Conservation (phyloP, 371 early-diverging fungal species). For the Syncephalastrum racemosum region DNA sequence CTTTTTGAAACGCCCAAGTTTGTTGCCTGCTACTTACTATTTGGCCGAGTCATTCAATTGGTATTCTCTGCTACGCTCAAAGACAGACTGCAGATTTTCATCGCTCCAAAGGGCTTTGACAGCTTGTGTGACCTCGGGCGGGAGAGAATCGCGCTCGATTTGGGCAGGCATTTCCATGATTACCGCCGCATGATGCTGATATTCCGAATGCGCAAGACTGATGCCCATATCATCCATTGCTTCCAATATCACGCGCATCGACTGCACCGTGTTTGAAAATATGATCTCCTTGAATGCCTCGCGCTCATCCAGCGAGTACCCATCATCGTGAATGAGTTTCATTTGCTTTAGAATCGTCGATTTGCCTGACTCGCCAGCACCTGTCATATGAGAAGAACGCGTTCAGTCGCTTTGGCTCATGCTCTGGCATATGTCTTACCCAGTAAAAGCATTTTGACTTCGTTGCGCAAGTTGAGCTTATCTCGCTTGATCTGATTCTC, state of each 20-base stretch:
- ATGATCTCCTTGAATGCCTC: slow-evolving; percentile 93
- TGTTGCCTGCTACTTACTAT: slow-evolving; percentile 64
- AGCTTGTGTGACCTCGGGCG: slow-evolving; percentile 76
- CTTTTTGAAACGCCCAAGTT: neutral
- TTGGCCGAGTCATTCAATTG: slow-evolving; percentile 92
- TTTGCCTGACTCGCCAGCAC: slow-evolving; percentile 98
- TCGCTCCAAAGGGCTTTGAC: slow-evolving; percentile 85
- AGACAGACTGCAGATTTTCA: slow-evolving; percentile 77
- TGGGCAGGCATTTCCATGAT: slow-evolving; percentile 81
- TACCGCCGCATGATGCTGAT: slow-evolving; percentile 62
- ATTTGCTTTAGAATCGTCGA: slow-evolving; percentile 97
- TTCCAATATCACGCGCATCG: slow-evolving; percentile 91
- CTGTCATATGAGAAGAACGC: slow-evolving; percentile 34
- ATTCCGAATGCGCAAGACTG: slow-evolving; percentile 55
- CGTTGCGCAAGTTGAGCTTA: slow-evolving; percentile 75
- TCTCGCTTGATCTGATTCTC: slow-evolving; percentile 87
- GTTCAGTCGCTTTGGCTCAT: neutral
- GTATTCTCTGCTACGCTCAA: slow-evolving; percentile 87
- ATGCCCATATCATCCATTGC: slow-evolving; percentile 89
- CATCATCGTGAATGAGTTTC: slow-evolving; percentile 94
- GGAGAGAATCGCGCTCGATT: slow-evolving; percentile 79
- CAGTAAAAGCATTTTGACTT: slow-evolving; percentile 94
- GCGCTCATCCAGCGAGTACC: slow-evolving; percentile 85
- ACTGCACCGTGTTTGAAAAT: slow-evolving; percentile 91
- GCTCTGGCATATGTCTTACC: slow-evolving; percentile 51